Percentiles rank a stretch among this genome's conserved stretches.
Evolutionary conservation across 1,284 basidiomycete genomes (phyloP).

Genomic region (Ganoderma multipileum): DNA sequence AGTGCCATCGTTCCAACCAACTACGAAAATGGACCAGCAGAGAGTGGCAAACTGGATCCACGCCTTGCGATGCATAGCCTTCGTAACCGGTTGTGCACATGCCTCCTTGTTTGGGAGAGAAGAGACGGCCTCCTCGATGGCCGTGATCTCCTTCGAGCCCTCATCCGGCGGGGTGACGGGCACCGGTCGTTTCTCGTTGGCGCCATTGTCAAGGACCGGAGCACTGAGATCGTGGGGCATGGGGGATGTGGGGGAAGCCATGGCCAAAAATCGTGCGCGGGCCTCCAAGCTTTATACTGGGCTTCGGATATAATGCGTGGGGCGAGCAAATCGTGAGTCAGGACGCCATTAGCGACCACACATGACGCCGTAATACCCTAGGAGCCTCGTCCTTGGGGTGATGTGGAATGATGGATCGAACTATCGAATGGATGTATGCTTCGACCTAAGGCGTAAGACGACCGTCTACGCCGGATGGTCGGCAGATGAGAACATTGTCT

Average conservation of each 20-base stretch:
- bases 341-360: conserved; percentile 6
- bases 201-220: background rate
- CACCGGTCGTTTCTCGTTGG: background rate
- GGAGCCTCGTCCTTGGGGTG: background rate
- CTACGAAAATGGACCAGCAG: conserved; percentile 51
- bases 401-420: background rate
- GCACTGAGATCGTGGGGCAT: background rate
- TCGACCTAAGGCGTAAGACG: background rate
- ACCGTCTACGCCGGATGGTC: background rate
- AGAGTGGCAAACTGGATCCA: conserved; percentile 48
- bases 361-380: conserved; percentile 7
- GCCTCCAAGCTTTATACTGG: background rate
- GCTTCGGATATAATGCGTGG: background rate
- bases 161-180: background rate
- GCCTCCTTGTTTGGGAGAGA: background rate
- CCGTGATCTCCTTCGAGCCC: background rate
- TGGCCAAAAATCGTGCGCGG: background rate
- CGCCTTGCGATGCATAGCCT: conserved; percentile 26
- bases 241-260: background rate
- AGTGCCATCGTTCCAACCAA: conserved; percentile 69
- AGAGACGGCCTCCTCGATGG: background rate
- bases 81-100: conserved; percentile 10
- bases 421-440: background rate
- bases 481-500: background rate
- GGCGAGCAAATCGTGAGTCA: conserved; percentile 4